Conservation (phyloP, 2,329 filamentous ascomycete genomes). For the Pezicula radicicola region DNA sequence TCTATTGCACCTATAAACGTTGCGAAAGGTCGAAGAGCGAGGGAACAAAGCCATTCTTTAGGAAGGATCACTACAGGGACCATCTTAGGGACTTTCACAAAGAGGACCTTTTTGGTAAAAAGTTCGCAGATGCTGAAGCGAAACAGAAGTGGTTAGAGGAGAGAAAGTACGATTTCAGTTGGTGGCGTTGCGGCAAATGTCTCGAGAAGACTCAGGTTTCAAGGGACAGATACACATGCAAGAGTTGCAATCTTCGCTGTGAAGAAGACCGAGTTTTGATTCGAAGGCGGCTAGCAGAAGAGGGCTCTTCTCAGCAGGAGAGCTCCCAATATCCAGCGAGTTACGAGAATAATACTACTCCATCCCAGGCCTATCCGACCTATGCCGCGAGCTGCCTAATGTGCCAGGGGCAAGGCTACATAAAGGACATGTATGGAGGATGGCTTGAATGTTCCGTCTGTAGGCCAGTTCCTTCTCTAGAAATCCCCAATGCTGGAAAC, state of each 20-base stretch:
- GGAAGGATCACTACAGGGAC: conserved; percentile 45
- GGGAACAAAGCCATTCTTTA: conserved; percentile 34
- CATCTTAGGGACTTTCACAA: conserved; percentile 46
- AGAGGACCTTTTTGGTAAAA: conserved; percentile 28
- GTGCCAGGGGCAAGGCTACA: background rate
- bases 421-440: background rate
- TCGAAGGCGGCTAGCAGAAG: background rate
- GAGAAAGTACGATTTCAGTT: conserved; percentile 11
- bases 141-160: conserved; percentile 17
- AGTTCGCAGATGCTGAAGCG: conserved; percentile 8
- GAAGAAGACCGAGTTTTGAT: conserved; percentile 13
- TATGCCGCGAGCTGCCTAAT: background rate
- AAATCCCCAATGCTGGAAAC: too few species aligned
- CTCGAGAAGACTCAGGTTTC: conserved; percentile 14
- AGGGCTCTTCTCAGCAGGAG: background rate
- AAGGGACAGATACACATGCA: conserved; percentile 17
- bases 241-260: conserved; percentile 18
- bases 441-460: background rate
- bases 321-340: background rate
- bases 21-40: conserved; percentile 26
- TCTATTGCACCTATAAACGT: conserved; percentile 26
- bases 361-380: background rate
- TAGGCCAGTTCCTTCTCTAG: background rate
- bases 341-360: background rate
- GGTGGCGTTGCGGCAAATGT: conserved; percentile 27